Evolutionary conservation across 2,329 filamentous ascomycete species (phyloP).

Genomic region (Metarhizium rileyi): DNA sequence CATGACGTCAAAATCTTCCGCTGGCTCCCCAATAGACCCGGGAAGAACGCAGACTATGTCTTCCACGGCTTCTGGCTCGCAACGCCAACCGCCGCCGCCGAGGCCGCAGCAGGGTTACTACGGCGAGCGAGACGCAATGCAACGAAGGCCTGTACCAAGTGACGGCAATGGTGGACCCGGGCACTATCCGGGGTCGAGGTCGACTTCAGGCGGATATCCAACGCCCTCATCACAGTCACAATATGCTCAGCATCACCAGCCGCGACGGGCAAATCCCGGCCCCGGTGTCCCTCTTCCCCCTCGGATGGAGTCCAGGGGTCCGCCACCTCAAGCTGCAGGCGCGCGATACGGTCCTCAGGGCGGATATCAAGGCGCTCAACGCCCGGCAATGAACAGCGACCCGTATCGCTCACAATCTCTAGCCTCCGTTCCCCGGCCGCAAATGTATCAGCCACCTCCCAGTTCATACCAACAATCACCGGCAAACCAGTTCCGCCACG

Average conservation of each 20-base stretch:
- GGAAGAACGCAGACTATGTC: slow-evolving; percentile 76
- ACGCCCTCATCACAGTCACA: slow-evolving; percentile 33
- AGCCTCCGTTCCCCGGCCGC: slow-evolving; percentile 63
- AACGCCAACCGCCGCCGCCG: slow-evolving; percentile 54
- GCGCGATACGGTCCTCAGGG: slow-evolving; percentile 41
- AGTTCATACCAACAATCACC: slow-evolving; percentile 54
- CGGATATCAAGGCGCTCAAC: slow-evolving; percentile 52
- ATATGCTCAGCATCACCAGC: slow-evolving; percentile 35
- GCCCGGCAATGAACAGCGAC: slow-evolving; percentile 71
- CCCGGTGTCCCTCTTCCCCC: slow-evolving; percentile 42
- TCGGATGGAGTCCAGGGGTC: slow-evolving; percentile 53
- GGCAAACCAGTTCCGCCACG: slow-evolving; percentile 68
- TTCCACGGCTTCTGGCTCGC: slow-evolving; percentile 43
- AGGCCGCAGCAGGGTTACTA: slow-evolving; percentile 35
- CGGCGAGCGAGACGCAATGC: slow-evolving; percentile 20
- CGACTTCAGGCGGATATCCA: slow-evolving; percentile 37
- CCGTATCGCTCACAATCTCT: slow-evolving; percentile 89
- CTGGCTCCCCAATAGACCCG: slow-evolving; percentile 38
- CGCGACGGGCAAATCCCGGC: slow-evolving; percentile 35
- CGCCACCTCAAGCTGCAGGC: slow-evolving; percentile 31
- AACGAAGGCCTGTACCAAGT: slow-evolving; percentile 20
- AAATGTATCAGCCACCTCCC: slow-evolving; percentile 57
- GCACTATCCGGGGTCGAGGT: slow-evolving; percentile 44
- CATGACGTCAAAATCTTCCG: slow-evolving; percentile 71
- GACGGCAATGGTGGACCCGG: slow-evolving; percentile 35